Base-by-base conservation (phyloP, 164 flowering plant genomes). In the Tetracentron sinense region DNA sequence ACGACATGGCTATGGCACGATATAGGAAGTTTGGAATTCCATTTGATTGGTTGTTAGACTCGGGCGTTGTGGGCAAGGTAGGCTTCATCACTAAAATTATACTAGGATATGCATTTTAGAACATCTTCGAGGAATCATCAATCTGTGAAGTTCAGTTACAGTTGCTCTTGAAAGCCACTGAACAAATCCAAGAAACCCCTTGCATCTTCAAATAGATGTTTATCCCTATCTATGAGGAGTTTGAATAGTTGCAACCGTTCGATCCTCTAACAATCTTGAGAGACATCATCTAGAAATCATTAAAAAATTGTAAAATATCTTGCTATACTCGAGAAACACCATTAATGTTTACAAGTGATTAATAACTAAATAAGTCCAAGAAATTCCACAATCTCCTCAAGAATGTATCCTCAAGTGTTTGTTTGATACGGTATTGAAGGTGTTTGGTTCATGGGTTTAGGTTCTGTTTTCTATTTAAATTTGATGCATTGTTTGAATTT, bases 1-100 rank as follows among this genome's bases (percentile, higher is more conserved):
- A 91, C 96, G 99, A 94, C 74, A 86, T 89, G 96, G 96, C 99
- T 58, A 72, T 84, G 56, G 88, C 96, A 21, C 77, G 97, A 35
- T 91, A 88, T 63, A 84, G 65, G 65, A 96, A 88, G 62, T 94
- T 91, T 65, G 96, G 99, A 54, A 89, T 94, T 56, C 97, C 99
- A 17, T 79, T 79, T 54, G 80, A 94, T 65, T 94, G 99, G 99
- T 68, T 94, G 67, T 64, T 54, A 31, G 99, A 91, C 73, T 78
- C 96, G 1, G 99, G 99, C 35, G 75, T 89, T 3, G 92, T 88
- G 28, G 97, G 99, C 75, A 91, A 89, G 97, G 97, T 94, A 81
- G 61, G 63, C 48, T 61, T 54, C 47, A 42, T 53, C 23, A 29
- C 47, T 63, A 25, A 47, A n/a, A 20, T 33, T 54, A n/a, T 26